Percentiles rank a stretch among this genome's conserved stretches.
These are phyloP conservation scores for Blumeriella jaapii DNA, from an alignment of 2,329 filamentous ascomycete species.

Conservation along the genomic window DNA sequence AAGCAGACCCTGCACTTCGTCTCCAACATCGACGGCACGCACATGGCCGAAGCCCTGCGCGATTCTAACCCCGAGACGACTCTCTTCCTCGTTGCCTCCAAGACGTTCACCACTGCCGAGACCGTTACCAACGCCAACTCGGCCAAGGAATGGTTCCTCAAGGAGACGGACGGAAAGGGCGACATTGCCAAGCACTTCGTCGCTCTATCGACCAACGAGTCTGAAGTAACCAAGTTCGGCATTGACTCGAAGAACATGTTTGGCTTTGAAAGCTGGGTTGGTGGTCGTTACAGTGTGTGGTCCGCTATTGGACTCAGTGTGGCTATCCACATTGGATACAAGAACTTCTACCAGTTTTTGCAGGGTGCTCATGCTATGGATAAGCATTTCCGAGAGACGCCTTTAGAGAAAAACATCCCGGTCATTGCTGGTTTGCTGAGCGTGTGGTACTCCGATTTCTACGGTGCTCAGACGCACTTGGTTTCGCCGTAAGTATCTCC, in stretches of 20 bases:
- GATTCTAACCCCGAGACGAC: constrained; percentile 91
- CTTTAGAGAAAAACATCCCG: constrained; percentile 90
- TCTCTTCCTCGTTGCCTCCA: constrained; percentile 96
- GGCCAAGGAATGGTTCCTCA: constrained; percentile 92
- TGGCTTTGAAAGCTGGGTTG: constrained; percentile 96
- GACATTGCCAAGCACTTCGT: constrained; percentile 99
- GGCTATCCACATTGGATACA: constrained; percentile 86
- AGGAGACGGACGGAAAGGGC: constrained; percentile 62
- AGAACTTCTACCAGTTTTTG: constrained; percentile 96
- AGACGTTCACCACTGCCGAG: constrained; percentile 98
- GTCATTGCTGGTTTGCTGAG: constrained; percentile 83
- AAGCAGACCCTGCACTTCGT: constrained; percentile 92
- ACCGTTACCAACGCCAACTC: constrained; percentile 95
- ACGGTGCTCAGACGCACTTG: constrained; percentile 93
- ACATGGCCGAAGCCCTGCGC: constrained; percentile 86
- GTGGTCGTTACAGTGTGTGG: constrained; percentile 97
- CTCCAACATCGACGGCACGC: constrained; percentile 98
- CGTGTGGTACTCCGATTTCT: constrained; percentile 99
- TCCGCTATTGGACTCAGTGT: constrained; percentile 95
- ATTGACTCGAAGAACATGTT: constrained; percentile 99
- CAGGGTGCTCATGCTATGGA: constrained; percentile 95
- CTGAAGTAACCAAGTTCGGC: constrained; percentile 94
- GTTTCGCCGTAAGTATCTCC: constrained; percentile 67
- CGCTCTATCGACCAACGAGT: constrained; percentile 89
- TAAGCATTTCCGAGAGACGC: constrained; percentile 88